These are phyloP conservation scores for Rubia peregrina DNA, from an alignment of 305 asterid species.

Conservation along the genomic window DNA sequence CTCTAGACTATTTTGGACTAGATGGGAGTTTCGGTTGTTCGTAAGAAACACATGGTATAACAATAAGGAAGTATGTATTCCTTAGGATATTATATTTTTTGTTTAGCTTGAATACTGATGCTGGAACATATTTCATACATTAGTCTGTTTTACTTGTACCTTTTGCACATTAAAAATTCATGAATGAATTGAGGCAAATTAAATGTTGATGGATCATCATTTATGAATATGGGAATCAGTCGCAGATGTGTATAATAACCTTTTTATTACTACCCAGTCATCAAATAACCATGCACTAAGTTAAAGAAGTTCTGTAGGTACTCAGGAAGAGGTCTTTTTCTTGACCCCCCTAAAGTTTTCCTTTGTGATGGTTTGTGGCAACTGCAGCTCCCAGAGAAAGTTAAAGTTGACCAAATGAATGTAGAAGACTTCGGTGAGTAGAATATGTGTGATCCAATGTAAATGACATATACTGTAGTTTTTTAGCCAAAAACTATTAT, in stretches of 20 bases:
- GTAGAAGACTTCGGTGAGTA: conserved; percentile 50
- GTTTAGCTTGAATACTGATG: not conserved
- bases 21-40: not conserved
- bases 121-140: not conserved
- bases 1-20: not conserved
- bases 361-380: conserved; percentile 62
- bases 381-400: conserved; percentile 58
- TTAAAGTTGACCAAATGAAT: conserved; percentile 37
- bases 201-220: not conserved
- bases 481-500: conserved; percentile 5
- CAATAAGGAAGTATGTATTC: not conserved
- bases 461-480: not conserved
- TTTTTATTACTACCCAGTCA: not conserved
- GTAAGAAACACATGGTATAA: not conserved
- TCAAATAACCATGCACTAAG: not conserved
- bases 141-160: not conserved
- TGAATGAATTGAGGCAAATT: not conserved
- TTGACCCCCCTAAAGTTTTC: conserved; percentile 85
- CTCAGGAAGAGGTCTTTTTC: conserved; percentile 79
- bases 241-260: not conserved
- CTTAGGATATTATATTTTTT: not conserved
- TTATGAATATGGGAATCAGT: not conserved
- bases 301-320: conserved; percentile 51
- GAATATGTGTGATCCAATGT: conserved; percentile 12
- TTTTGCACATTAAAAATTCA: not conserved